These are phyloP conservation scores for Trichophyton simii DNA, from an alignment of 2,329 filamentous ascomycete species.

Conservation along the genomic window DNA sequence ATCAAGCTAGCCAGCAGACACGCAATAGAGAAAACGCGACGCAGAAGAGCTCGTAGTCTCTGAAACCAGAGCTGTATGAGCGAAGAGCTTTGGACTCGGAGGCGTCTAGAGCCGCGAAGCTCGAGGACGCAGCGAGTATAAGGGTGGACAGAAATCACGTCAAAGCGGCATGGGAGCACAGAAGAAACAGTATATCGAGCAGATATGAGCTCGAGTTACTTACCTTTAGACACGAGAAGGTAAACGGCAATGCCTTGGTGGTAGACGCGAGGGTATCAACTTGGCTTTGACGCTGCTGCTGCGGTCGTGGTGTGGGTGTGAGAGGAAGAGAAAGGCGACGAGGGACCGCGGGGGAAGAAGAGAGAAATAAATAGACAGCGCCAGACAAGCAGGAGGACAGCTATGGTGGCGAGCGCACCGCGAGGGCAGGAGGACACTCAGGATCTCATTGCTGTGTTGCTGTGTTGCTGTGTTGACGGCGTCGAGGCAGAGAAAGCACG, in stretches of 20 bases:
- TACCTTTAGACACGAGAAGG: neutral
- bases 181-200: neutral
- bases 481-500: neutral
- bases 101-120: neutral
- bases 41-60: neutral
- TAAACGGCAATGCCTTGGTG: neutral
- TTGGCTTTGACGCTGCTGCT: neutral
- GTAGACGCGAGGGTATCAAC: neutral
- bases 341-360: neutral
- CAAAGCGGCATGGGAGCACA: neutral
- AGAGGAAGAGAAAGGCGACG: constrained; percentile 5
- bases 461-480: neutral
- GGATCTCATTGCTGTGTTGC: neutral
- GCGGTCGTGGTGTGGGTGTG: neutral
- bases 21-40: neutral
- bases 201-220: neutral
- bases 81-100: neutral
- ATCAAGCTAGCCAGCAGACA: neutral
- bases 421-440: neutral
- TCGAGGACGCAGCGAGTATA: neutral
- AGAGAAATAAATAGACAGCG: neutral
- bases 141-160: neutral
- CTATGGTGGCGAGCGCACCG: neutral
- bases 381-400: too few species aligned
- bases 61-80: neutral